Conservation (phyloP, 805 yeast genomes). For the Ogataea henricii region DNA sequence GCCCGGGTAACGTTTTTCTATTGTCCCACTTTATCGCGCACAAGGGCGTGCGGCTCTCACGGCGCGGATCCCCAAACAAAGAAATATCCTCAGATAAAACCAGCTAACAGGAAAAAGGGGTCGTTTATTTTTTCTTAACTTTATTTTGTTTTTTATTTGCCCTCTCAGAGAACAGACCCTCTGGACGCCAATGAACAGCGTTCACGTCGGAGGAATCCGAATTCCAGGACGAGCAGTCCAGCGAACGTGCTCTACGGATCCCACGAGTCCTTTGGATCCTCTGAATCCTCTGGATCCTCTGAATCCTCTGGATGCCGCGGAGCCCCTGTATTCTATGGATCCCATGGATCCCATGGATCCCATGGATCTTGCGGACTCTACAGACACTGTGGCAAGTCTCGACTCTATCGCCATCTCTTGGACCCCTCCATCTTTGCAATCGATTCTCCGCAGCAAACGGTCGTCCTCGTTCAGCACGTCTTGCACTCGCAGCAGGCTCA, state of each 20-base stretch:
- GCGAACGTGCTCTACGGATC: too few relatives aligned
- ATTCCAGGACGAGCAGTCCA: not conserved
- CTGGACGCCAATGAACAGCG: not conserved
- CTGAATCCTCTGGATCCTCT: not conserved
- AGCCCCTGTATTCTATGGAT: not conserved
- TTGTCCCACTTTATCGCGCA: not conserved
- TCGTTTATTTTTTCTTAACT: not conserved
- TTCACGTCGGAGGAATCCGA: not conserved
- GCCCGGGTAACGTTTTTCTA: conserved; percentile 4
- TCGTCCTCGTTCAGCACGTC: conserved; percentile 1
- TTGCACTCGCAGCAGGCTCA: not conserved
- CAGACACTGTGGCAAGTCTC: too few relatives aligned
- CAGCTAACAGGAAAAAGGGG: not conserved
- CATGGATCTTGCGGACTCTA: not conserved
- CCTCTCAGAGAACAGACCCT: not conserved
- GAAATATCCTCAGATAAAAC: conserved; percentile 1
- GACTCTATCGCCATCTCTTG: not conserved
- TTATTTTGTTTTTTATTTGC: not conserved
- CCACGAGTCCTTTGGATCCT: not conserved
- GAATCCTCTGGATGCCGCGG: not conserved
- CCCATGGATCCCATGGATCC: not conserved
- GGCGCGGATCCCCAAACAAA: not conserved
- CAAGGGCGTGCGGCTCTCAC: not conserved
- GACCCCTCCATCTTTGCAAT: conserved; percentile 2
- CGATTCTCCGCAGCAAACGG: conserved; percentile 5